Evolutionary conservation across 1,139 yeast genomes (phyloP), one percentile per base, ranked within the genome.

Genomic region (Pichia sp.): DNA sequence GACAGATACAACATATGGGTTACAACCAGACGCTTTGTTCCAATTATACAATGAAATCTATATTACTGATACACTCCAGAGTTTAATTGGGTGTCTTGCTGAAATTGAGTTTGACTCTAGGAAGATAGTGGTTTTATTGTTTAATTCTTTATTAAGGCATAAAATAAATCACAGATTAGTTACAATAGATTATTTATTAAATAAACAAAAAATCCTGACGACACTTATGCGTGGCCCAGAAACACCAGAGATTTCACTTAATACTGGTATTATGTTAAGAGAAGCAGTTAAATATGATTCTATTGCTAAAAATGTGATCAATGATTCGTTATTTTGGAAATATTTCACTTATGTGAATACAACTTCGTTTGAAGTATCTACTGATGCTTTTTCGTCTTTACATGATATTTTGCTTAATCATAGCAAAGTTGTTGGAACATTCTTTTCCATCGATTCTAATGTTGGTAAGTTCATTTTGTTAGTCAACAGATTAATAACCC

Each of bases 51-150:
- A 82, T 55, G 95, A 87, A 55, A 76, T 85, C 1, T 83, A 84
- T 56, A 61, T 76, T n/a, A 70, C 85, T 0, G 95, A 89, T 61
- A 69, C 85, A 46, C 72, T 92, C 34, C 75, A 74, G 52, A 70
- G 73, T 32, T 65, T 92, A 48, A 70, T 87, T 22, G 62, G 67
- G 32, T 75, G 80, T 55, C 68, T 92, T 49, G 68, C 69, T 16
- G 72, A 73, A 36, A 71, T 92, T 46, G 97, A 87, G 54, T 90
- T 92, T 63, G 97, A 92, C 61, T 79, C 95, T 35, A 73, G 96
- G 48, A 89, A 90, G 59, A 95, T 86, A 56, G 95, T 87, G 20
- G 75, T 80, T 11, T 70, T 78, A 12, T 64, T 92, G 43, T 89
- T 87, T 61, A 78, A 82, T 55, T 80, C 89, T 4, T 71, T 94